Evolutionary conservation across 2,329 filamentous ascomycete species (phyloP), one percentile per base, ranked within the genome.

Genomic region (Pseudogymnoascus sp.): DNA sequence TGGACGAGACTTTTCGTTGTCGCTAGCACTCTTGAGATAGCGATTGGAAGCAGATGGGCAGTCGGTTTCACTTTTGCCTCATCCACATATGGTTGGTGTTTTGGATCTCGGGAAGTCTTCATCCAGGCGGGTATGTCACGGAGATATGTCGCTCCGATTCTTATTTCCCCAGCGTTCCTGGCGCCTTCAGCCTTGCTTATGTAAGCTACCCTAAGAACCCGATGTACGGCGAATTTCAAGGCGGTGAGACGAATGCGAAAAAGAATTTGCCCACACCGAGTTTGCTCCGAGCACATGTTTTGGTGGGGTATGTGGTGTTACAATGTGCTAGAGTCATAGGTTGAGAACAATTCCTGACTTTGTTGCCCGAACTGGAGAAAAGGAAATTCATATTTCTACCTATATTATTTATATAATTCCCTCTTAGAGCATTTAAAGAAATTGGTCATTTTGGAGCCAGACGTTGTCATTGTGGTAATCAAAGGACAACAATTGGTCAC

Each of bases 171-270:
- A 55, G 27, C 6, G 48, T 55, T 55, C 48, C 29, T 55, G 48
- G 29, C 9, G 15, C 15, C 48, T 12, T 55, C 48, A 55, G 48
- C 48, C 48, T 55, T 33, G 48, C 48, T 55, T 55, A 55, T 5
- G 29, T 55, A 55, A 55, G 29, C 4, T 6, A 35, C 15, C 9
- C 3, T 7, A 29, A 33, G 27, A 10, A 17, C 48, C 48, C 48
- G 48, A 55, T 55, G 13, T 55, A 33, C 29, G 48, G n/a, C 29
- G 17, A 55, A 33, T 9, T 21, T 33, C 15, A 33, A 55, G 48
- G 48, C 48, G 48, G 48, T 55, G 48, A 55, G 48, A 55, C 48
- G 48, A 55, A 55, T 55, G 27, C 48, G 48, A 55, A 55, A 55
- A 55, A 55, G 29, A 55, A 55, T 55, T 55, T 55, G 48, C 48